Evolutionary conservation across 768 basidiomycete genomes (phyloP).

Genomic region (Sporobolomyces pararoseus): DNA sequence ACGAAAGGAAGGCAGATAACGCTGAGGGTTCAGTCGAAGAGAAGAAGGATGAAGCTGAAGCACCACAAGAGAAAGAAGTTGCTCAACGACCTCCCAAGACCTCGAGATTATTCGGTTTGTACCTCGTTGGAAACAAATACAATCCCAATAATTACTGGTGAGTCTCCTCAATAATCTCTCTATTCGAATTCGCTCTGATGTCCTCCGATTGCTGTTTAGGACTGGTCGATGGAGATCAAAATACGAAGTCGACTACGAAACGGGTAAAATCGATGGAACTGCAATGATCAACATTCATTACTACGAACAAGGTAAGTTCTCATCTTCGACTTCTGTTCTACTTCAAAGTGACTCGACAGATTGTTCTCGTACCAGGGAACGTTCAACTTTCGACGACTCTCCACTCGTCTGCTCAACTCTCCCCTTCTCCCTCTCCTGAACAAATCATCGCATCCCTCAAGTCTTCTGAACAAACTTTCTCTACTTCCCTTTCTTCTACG

Average conservation of each 20-base stretch:
- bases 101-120: constrained; percentile 58
- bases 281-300: constrained; percentile 89
- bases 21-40: background rate
- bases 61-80: constrained; percentile 22
- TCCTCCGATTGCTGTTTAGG: constrained; percentile 54
- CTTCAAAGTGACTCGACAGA: background rate
- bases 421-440: constrained; percentile 58
- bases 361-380: constrained; percentile 51
- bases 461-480: constrained; percentile 76
- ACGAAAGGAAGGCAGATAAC: no score
- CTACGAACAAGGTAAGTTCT: constrained; percentile 74
- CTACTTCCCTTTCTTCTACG: constrained; percentile 70
- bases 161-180: constrained; percentile 31
- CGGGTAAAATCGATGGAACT: constrained; percentile 56
- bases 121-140: constrained; percentile 93
- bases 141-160: constrained; percentile 91
- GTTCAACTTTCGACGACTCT: constrained; percentile 84
- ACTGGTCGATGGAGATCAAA: constrained; percentile 91
- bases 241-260: constrained; percentile 68
- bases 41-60: constrained; percentile 2
- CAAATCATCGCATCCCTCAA: constrained; percentile 72
- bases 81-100: background rate
- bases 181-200: background rate
- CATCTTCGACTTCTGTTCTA: background rate
- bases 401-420: constrained; percentile 55